Conservation (phyloP, 2,329 filamentous ascomycete genomes). For the Pyrenophora graminea region DNA sequence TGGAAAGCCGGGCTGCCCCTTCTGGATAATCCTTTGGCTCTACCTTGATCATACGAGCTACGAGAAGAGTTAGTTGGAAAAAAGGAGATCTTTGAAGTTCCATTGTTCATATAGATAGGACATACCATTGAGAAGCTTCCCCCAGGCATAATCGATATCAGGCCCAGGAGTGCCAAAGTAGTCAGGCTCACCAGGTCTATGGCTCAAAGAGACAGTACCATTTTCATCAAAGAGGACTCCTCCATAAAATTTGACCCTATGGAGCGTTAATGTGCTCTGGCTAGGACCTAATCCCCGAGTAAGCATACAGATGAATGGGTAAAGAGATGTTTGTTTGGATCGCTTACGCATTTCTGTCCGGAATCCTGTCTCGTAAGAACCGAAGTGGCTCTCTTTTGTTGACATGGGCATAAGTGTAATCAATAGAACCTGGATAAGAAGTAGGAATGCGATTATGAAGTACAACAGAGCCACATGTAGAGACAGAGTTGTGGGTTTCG, state of each 20-base stretch:
- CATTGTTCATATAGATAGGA: neutral
- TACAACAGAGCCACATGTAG: no score
- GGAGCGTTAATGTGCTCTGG: neutral
- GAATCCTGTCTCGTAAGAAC: neutral
- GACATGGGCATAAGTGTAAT: neutral
- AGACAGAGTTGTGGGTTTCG: no score
- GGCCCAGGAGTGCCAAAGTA: neutral
- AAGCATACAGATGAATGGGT: neutral
- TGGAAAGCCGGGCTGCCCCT: neutral
- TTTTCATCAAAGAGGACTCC: neutral
- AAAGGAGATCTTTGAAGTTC: no score
- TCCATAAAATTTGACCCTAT: neutral
- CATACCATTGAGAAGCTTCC: neutral
- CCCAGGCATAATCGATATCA: neutral
- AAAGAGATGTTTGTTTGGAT: neutral
- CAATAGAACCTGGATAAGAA: neutral
- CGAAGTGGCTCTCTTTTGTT: neutral
- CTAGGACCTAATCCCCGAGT: neutral
- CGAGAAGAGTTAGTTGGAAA: neutral
- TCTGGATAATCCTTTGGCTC: neutral
- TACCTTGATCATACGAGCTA: neutral
- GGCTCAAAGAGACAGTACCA: neutral
- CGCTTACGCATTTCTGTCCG: neutral
- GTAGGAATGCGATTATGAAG: neutral
- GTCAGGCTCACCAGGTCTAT: neutral